These are phyloP conservation scores for Camelina laxa DNA, from an alignment of 345 rosid species.

Conservation along the genomic window DNA sequence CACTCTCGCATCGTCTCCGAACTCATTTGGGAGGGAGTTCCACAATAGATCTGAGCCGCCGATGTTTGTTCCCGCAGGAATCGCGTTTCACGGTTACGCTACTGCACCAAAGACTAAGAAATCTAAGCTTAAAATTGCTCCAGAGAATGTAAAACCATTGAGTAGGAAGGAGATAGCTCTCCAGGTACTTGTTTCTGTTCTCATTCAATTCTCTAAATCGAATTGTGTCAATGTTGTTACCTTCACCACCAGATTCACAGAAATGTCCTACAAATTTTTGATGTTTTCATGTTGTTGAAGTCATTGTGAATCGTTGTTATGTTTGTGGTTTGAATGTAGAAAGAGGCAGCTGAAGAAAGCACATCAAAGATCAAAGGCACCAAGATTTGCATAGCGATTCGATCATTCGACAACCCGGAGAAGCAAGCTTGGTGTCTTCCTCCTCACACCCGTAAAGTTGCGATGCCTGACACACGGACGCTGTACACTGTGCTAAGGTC, in stretches of 20 bases:
- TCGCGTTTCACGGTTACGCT: conserved; percentile 52
- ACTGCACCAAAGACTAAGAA: neutral
- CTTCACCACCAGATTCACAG: too few species aligned
- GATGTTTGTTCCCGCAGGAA: conserved; percentile 44
- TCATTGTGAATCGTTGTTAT: neutral
- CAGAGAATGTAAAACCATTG: conserved; percentile 64
- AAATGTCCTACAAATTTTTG: neutral
- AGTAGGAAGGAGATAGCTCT: conserved; percentile 59
- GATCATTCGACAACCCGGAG: conserved; percentile 35
- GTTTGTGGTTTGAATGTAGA: conserved; percentile 42
- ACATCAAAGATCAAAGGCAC: conserved; percentile 46
- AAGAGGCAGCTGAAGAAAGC: conserved; percentile 41
- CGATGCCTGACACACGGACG: conserved; percentile 42
- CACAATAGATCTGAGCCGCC: conserved; percentile 58
- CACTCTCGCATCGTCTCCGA: conserved; percentile 1
- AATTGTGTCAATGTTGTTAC: too few species aligned
- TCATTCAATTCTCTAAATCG: neutral
- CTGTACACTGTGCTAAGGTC: conserved; percentile 41
- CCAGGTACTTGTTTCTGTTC: conserved; percentile 54
- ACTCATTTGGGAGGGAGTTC: conserved; percentile 42
- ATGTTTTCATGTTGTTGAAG: conserved; percentile 1
- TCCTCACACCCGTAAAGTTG: conserved; percentile 40
- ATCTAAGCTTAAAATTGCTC: conserved; percentile 54
- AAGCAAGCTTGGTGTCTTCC: conserved; percentile 45
- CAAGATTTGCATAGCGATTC: conserved; percentile 41